Base-by-base conservation (phyloP, 495 filamentous ascomycete genomes). In the Podospora didyma region DNA sequence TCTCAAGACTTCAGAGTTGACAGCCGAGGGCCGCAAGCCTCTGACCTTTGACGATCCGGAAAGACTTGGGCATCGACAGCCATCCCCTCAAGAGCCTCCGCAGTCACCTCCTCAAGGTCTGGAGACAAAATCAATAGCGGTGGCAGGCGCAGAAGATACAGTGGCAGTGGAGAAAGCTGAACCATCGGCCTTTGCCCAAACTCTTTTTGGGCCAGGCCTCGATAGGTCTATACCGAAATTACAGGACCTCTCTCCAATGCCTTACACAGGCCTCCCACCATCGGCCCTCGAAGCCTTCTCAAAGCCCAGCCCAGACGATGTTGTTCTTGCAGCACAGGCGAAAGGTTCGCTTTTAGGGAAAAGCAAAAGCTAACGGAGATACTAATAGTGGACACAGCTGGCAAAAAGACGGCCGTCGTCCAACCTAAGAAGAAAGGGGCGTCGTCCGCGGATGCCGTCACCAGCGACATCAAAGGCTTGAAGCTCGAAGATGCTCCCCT, bases 281-380 rank as follows among this genome's bases (percentile, higher is more conserved):
- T 63, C 57, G 54, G 52, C 68, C 57, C 61, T 67, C 64, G 69
- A 82, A 73, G 84, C 86, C 51, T 98, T 97, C 76, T 76, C 86
- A 83, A 89, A 81, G 59, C 94, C 94, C 53, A 97, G 93, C 70
- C 94, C 94, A 62, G 94, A 98, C 73, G 95, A 97, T 73, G 76
- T 93, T 58, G 88, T 97, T 56, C 74, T 86, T 41, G 83, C 86
- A 69, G 94, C 94, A 58, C 94, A 97, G 73, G 87, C 78, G 70
- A 94, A 94, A 92, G 86, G 90, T 95, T 88, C 86, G 75, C 74
- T 75, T 58, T 71, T 66, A 53, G 71, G 64, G 55, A 78, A 64
- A 60, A 61, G 54, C 52, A 66, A 60, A 57, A 68, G 58, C 73
- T 66, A 66, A 67, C 68, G 67, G 58, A 64, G 66, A 69, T 67